Evolutionary conservation across 768 basidiomycete genomes (phyloP), one percentile per base, ranked within the genome.

Genomic region (Myochromella boudieri): DNA sequence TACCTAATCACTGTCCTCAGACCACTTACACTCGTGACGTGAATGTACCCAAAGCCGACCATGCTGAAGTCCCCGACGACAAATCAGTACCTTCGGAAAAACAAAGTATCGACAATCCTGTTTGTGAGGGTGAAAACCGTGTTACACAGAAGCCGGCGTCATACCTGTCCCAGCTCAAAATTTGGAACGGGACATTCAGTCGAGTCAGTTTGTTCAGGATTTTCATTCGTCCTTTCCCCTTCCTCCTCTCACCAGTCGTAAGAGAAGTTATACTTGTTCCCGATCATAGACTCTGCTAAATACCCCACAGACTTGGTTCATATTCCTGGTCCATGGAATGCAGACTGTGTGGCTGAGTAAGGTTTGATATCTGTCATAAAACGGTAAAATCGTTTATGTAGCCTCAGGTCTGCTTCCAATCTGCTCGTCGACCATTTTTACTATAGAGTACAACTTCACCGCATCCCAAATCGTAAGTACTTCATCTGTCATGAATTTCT

Each of bases 341-440:
- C 70, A 72, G 48, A 72, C 72, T 2, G 72, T 69, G 3, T 74
- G 72, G 72, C 58, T 72, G 27, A 74, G 71, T 74, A 44, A 14
- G 63, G 50, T 31, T 21, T 48, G 25, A 12, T 18, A 14, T 31
- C 12, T 36, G 10, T 42, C 24, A 6, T 21, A 40, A 12, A 10
- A 37, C 17, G 10, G 37, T 28, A 10, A 46, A 20, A 32, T 37
- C 21, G 3, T 15, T 36, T 17, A 10, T 21, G n/a, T 36, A 12
- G 21, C 12, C 7, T 22, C 44, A 73, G 71, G 71, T 50, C 62
- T 74, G 17, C 61, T 74, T 32, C 70, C 69, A 0, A 65, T 74
- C 8, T 74, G 70, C 39, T 74, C 72, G 5, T 70, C 72, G 2
- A 74, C 72, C 1, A 72, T 74, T 40, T 74, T 74, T 52, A 74